phyloP scores from a whole-genome alignment of 768 basidiomycete genomes.

The Boletales sp. region DNA sequence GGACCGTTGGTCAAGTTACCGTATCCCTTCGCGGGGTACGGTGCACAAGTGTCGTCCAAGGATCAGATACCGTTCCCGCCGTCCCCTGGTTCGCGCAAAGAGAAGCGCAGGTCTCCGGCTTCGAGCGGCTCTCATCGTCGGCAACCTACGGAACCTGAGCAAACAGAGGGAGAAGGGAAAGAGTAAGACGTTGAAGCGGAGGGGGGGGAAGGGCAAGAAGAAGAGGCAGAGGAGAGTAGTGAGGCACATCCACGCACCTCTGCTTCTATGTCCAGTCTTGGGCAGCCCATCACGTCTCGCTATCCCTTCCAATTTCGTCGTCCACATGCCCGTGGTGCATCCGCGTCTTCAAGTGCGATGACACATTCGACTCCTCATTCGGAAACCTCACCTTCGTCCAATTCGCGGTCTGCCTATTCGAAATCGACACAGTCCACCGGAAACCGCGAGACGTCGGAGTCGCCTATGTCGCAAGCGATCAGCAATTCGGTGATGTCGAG shows the following conservation, averaged over 20 bases:
- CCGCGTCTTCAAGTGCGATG: constrained; percentile 37
- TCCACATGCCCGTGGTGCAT: constrained; percentile 39
- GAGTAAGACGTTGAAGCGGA: constrained; percentile 13
- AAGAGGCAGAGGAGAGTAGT: constrained; percentile 37
- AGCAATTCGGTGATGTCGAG: constrained; percentile 37
- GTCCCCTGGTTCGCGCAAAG: constrained; percentile 44
- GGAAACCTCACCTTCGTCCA: constrained; percentile 36
- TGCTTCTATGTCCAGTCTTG: constrained; percentile 82
- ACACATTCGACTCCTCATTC: constrained; percentile 39
- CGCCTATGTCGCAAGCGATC: constrained; percentile 45
- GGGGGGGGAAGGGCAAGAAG: constrained; percentile 21
- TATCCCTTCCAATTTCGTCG: constrained; percentile 69
- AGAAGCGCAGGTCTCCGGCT: constrained; percentile 30
- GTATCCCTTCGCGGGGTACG: constrained; percentile 68
- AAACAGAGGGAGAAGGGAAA: constrained; percentile 21
- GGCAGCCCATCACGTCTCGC: constrained; percentile 66
- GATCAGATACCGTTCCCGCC: constrained; percentile 78
- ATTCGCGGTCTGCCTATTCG: constrained; percentile 39
- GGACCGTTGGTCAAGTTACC: constrained; percentile 51
- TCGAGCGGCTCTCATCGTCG: constrained; percentile 30
- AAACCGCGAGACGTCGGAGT: constrained; percentile 55
- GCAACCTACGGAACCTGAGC: constrained; percentile 26
- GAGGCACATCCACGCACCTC: constrained; percentile 65
- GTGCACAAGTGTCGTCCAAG: constrained; percentile 57
- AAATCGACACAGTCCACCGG: constrained; percentile 58